Conservation (phyloP, 108 stramenopile genomes). For the Nitzschia sp. region DNA sequence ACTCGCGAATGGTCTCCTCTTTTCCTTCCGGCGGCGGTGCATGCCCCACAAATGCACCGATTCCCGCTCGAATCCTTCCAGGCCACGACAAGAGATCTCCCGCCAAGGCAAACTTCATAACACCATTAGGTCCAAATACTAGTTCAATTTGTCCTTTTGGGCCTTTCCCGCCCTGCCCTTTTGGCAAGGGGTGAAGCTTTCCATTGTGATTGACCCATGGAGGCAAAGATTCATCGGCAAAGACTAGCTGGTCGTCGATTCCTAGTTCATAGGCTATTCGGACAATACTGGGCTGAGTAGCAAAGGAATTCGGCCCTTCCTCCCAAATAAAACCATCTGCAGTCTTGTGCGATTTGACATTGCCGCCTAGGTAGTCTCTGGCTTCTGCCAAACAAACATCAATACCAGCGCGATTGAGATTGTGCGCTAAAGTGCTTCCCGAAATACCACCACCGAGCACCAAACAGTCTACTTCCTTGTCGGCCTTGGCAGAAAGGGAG, state of each 20-base stretch:
- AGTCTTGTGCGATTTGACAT: slow-evolving; percentile 79
- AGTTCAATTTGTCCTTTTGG: slow-evolving; percentile 81
- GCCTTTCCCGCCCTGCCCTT: slow-evolving; percentile 79
- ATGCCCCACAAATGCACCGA: slow-evolving; percentile 90
- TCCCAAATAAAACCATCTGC: slow-evolving; percentile 93
- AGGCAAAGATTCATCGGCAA: slow-evolving; percentile 85
- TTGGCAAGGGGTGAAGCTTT: slow-evolving; percentile 93
- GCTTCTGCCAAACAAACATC: slow-evolving; percentile 83
- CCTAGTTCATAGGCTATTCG: slow-evolving; percentile 90
- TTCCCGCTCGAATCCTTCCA: slow-evolving; percentile 92
- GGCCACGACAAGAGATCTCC: slow-evolving; percentile 89
- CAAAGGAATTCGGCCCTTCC: slow-evolving; percentile 95
- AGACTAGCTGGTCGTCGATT: slow-evolving; percentile 87
- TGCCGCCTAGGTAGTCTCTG: slow-evolving; percentile 88
- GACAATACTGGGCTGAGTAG: slow-evolving; percentile 86
- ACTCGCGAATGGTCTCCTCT: slow-evolving; percentile 95
- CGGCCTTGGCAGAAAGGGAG: neutral
- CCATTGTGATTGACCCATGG: slow-evolving; percentile 87
- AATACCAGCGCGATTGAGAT: slow-evolving; percentile 57
- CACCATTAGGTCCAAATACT: slow-evolving; percentile 78
- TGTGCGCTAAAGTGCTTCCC: slow-evolving; percentile 89
- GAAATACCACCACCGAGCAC: slow-evolving; percentile 92
- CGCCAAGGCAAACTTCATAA: slow-evolving; percentile 72
- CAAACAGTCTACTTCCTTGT: slow-evolving; percentile 66
- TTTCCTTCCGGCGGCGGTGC: slow-evolving; percentile 59